Evolutionary conservation across 73 alveolate species (phyloP).

Genomic region (Loxodes magnus): DNA sequence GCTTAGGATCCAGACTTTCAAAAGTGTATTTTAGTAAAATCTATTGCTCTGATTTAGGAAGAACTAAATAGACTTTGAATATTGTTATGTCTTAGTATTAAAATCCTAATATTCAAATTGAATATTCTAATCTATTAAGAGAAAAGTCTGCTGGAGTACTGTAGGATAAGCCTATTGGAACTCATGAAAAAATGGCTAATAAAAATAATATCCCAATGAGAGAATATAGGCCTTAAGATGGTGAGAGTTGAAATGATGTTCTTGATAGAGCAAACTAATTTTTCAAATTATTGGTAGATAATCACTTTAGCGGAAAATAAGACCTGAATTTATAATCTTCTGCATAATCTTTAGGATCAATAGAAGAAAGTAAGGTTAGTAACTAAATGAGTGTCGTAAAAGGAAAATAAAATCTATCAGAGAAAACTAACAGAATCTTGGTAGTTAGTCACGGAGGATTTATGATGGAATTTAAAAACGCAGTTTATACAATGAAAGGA

Average conservation of each 20-base stretch:
- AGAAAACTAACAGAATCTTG: constrained; percentile 6
- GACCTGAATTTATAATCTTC: too few relatives aligned
- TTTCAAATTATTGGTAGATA: constrained; percentile 1
- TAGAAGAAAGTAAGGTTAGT: too few relatives aligned
- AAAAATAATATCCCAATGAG: constrained; percentile 18
- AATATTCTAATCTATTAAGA: constrained; percentile 25
- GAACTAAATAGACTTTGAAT: constrained; percentile 33
- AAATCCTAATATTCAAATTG: neutral
- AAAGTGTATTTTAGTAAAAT: constrained; percentile 25
- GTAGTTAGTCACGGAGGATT: constrained; percentile 61
- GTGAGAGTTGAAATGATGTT: constrained; percentile 53
- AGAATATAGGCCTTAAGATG: constrained; percentile 42
- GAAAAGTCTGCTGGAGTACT: constrained; percentile 49
- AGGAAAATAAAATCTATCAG: neutral
- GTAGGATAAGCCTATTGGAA: constrained; percentile 44
- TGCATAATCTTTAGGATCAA: too few relatives aligned
- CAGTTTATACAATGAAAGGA: constrained; percentile 14
- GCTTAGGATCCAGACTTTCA: constrained; percentile 22
- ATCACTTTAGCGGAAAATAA: constrained; percentile 3
- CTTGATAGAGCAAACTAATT: constrained; percentile 23
- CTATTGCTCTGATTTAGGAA: constrained; percentile 32
- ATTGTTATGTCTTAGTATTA: neutral
- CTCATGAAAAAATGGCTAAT: constrained; percentile 24
- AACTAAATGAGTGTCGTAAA: neutral
- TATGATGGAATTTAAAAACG: constrained; percentile 50